These are phyloP conservation scores for Kickxella alabastrina DNA, from an alignment of 192 early-diverging fungal genomes.

Conservation along the genomic window DNA sequence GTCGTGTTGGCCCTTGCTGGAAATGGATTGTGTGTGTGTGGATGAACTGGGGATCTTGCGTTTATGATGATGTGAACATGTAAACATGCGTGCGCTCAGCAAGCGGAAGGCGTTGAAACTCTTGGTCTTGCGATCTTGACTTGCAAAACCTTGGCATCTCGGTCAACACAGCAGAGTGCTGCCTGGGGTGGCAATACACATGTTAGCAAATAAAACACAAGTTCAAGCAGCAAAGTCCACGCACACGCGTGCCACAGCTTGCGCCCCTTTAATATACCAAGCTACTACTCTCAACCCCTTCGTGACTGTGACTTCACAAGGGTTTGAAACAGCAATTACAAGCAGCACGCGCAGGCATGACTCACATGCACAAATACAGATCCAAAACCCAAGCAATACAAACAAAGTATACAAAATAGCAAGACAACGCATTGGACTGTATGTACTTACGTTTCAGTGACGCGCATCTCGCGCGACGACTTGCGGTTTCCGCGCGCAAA, in stretches of 20 bases:
- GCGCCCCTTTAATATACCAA: too few relatives aligned
- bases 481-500: constrained; percentile 54
- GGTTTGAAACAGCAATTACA: too few relatives aligned
- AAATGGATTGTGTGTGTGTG: too few relatives aligned
- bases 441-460: constrained; percentile 42
- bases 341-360: background rate
- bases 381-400: constrained; percentile 16
- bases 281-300: too few relatives aligned
- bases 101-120: too few relatives aligned
- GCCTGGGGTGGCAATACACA: background rate
- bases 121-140: constrained; percentile 32
- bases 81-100: constrained; percentile 11
- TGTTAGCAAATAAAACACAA: background rate
- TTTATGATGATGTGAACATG: background rate
- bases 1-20: too few relatives aligned
- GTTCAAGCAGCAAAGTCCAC: background rate
- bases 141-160: constrained; percentile 34
- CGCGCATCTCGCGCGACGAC: constrained; percentile 49
- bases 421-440: background rate
- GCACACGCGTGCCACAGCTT: constrained; percentile 3
- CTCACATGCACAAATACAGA: background rate
- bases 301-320: too few relatives aligned
- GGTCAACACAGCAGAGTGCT: background rate
- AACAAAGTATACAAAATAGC: background rate
- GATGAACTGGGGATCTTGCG: too few relatives aligned